Evolutionary conservation across 2,329 filamentous ascomycete species (phyloP).

Genomic region (Cladosporium sp.): DNA sequence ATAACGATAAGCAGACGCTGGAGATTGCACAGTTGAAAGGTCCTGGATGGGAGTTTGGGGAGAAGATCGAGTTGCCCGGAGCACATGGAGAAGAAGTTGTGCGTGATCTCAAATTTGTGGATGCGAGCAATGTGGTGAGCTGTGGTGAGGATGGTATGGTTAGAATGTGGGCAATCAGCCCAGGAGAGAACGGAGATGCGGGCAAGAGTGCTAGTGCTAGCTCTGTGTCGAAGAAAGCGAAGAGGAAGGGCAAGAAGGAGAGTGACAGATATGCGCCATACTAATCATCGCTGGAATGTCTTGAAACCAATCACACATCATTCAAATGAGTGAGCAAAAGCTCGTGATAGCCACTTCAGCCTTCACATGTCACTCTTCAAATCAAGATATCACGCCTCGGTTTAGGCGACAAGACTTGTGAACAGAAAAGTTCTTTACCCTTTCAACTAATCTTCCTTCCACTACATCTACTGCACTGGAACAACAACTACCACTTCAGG

Average conservation of each 20-base stretch:
- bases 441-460: no score
- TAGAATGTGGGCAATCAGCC: constrained; percentile 37
- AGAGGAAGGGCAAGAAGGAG: constrained; percentile 33
- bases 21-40: constrained; percentile 24
- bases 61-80: constrained; percentile 32
- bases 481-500: no score
- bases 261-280: constrained; percentile 39
- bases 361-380: no score
- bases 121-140: constrained; percentile 35
- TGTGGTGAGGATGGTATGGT: constrained; percentile 48
- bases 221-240: constrained; percentile 24
- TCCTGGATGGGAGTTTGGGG: constrained; percentile 26
- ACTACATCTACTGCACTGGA: no score
- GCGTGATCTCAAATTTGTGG: constrained; percentile 38
- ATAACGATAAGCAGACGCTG: constrained; percentile 27
- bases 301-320: no score
- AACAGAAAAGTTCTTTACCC: no score
- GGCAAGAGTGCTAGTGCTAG: constrained; percentile 2
- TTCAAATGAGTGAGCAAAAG: no score
- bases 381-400: no score
- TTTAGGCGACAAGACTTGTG: no score
- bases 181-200: neutral
- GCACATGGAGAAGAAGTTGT: constrained; percentile 49
- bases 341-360: no score
- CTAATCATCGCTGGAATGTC: constrained; percentile 12